Evolutionary conservation across 371 early-diverging fungal genomes (phyloP).

Genomic region (Apophysomyces trapeziformis): DNA sequence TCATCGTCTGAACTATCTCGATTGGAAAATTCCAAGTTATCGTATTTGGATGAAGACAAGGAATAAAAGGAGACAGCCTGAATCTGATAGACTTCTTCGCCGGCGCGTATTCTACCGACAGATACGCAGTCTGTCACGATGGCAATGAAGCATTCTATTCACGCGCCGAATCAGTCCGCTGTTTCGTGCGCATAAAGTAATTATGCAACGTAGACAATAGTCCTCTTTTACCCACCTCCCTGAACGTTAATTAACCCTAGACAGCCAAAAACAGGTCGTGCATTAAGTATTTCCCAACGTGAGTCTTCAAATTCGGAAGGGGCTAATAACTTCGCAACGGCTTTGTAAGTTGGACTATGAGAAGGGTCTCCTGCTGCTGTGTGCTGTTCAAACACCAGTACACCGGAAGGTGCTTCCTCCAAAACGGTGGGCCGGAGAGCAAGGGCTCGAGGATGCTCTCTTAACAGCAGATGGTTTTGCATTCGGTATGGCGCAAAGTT

Average conservation of each 20-base stretch:
- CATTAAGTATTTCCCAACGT: constrained; percentile 53
- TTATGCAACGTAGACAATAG: background rate
- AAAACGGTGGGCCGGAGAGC: constrained; percentile 54
- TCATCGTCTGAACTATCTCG: constrained; percentile 38
- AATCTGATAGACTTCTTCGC: constrained; percentile 66
- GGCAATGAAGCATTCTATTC: constrained; percentile 72
- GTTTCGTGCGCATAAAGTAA: background rate
- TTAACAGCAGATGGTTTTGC: constrained; percentile 51
- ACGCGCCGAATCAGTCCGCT: constrained; percentile 12
- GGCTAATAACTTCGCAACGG: constrained; percentile 49
- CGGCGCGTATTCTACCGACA: constrained; percentile 63
- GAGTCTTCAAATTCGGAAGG: constrained; percentile 54
- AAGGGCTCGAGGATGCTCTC: constrained; percentile 55
- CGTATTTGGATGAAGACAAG: constrained; percentile 60
- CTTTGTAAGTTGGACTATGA: constrained; percentile 30
- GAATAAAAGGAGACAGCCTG: constrained; percentile 68
- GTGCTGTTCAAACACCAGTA: constrained; percentile 49
- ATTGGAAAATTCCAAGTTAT: constrained; percentile 48
- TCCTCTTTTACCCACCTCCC: constrained; percentile 50
- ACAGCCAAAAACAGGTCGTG: constrained; percentile 72
- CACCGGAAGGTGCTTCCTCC: constrained; percentile 51
- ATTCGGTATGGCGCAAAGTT: constrained; percentile 21
- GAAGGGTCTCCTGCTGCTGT: constrained; percentile 17
- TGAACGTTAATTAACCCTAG: constrained; percentile 69
- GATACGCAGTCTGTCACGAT: constrained; percentile 70